Base-by-base conservation (phyloP, 179 eudicot genomes). In the Silene coronaria region DNA sequence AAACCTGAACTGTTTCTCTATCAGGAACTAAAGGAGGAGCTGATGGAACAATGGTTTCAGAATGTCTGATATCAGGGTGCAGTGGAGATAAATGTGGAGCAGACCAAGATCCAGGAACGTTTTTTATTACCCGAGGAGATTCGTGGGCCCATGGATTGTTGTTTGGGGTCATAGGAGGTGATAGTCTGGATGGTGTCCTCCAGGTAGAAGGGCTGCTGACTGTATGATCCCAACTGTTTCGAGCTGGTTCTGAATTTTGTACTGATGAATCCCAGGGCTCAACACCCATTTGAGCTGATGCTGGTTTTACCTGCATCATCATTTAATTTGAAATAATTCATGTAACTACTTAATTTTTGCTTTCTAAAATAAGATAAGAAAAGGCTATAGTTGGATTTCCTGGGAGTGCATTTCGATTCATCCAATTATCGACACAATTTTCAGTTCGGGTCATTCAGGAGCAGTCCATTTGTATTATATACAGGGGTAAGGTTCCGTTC, bases 11-110 rank as follows among this genome's bases (percentile, higher is more conserved):
- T n/a, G 70, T 24, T 16, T 30, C 19, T 71, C 5, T 83, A 71
- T 84, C 77, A 59, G 82, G 72, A 48, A 26, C 32, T 0, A 80
- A 38, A 3, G 87, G 92, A 22, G 92, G 96, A 73, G 93, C 96
- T 42, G 93, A 86, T 22, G 96, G 97, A 23, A 67, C 45, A 6
- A 67, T 32, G 5, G 80, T 24, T 32, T 45, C 61, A 74, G 65
- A 59, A 12, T 60, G 70, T 68, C 58, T 16, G 66, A 21, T 24
- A 48, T 73, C 70, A 24, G 30, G 17, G 66, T 67, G 76, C 32
- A 23, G 81, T 73, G 71, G 87, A 66, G 74, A 57, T 68, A 36
- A 75, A 64, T 66, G 73, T 81, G 75, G 80, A 62, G 83, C 80
- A 75, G 69, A 42, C 71, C 72, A 72, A 1, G 71, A 28, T 53